Evolutionary conservation across 83 land plant species (phyloP).

Genomic region (Thuja plicata): DNA sequence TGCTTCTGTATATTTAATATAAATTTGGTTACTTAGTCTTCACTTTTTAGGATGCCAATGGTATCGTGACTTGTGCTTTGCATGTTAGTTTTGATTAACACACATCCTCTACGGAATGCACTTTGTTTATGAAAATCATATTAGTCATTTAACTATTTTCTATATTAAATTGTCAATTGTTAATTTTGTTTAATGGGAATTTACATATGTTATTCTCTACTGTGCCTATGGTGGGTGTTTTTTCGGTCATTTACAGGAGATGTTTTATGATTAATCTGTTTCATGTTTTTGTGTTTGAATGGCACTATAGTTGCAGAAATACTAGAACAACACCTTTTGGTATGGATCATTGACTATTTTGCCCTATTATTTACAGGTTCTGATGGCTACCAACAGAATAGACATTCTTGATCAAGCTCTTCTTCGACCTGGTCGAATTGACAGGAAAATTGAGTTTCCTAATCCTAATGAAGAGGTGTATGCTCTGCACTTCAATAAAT

Average conservation of each 20-base stretch:
- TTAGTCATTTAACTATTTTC: no score
- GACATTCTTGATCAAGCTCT: conserved; percentile 98
- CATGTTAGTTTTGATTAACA: neutral
- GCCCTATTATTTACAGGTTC: conserved; percentile 43
- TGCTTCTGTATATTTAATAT: neutral
- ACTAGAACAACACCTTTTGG: neutral
- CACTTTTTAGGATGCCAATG: no score
- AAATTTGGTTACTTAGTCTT: no score
- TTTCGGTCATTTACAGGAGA: no score
- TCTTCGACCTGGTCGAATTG: conserved; percentile 97
- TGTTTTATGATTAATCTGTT: no score
- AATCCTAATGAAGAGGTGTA: conserved; percentile 97
- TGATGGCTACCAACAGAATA: conserved; percentile 96
- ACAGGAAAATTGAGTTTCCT: conserved; percentile 97
- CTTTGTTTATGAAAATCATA: no score
- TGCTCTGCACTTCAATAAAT: neutral
- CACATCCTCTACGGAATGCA: neutral
- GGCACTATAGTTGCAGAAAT: neutral
- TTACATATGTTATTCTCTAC: neutral
- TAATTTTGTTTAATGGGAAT: neutral
- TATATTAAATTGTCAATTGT: no score
- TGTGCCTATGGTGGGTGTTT: neutral
- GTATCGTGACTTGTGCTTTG: no score
- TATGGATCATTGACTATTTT: neutral
- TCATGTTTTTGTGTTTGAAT: neutral